Evolutionary conservation across 306 rosid species (phyloP).

Genomic region (Albizia julibrissin): DNA sequence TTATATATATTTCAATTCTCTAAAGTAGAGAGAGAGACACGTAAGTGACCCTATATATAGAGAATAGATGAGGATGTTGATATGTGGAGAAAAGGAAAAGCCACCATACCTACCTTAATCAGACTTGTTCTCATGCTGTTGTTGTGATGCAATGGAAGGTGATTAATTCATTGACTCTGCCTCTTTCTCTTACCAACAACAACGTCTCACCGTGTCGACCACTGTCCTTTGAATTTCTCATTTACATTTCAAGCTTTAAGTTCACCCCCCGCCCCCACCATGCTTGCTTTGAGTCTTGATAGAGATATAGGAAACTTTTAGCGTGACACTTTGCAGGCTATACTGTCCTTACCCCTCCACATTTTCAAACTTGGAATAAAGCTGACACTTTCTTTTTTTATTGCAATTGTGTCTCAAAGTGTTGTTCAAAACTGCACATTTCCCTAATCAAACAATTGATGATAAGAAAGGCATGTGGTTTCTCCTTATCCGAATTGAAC

Average conservation of each 20-base stretch:
- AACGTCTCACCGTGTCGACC: conserved; percentile 29
- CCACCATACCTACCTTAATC: background rate
- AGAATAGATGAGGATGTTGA: background rate
- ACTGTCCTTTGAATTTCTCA: conserved; percentile 22
- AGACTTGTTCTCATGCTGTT: conserved; percentile 31
- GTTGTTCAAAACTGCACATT: background rate
- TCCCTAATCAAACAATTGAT: background rate
- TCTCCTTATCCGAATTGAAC: background rate
- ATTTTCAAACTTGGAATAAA: conserved; percentile 46
- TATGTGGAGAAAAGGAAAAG: conserved; percentile 2
- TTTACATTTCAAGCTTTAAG: conserved; percentile 32
- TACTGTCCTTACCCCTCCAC: conserved; percentile 15
- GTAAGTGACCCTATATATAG: background rate
- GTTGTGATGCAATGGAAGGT: conserved; percentile 13
- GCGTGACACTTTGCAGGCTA: conserved; percentile 31
- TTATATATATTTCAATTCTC: background rate
- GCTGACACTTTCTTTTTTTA: conserved; percentile 41
- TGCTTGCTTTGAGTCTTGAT: conserved; percentile 11
- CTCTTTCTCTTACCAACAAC: conserved; percentile 6
- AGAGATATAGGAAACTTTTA: conserved; percentile 36
- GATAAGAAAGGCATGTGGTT: background rate
- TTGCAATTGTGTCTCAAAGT: background rate
- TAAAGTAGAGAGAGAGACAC: background rate
- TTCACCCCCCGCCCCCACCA: conserved; percentile 43
- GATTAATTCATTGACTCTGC: conserved; percentile 1